Evolutionary conservation across 139 green algal species (phyloP), one percentile per base, ranked within the genome.

Genomic region (Haematococcus sp.): DNA sequence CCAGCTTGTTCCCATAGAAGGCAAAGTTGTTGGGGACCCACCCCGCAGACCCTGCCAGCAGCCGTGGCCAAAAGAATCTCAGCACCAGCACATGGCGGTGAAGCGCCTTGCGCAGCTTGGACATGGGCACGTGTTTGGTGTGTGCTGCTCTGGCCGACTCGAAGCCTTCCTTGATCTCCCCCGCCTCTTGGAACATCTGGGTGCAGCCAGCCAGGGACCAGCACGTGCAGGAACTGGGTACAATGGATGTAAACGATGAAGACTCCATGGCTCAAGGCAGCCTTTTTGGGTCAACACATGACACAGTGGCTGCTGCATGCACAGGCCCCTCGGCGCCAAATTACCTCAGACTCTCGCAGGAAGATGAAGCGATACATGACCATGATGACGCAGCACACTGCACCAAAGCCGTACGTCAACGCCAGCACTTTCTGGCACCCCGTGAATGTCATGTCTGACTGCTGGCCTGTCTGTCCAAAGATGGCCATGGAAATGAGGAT

Each of bases 1-100:
- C 86, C 1, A 94, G 76, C 81, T 94, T 95, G 83, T 92, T 92
- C 44, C 90, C 77, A 25, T 92, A 93, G 73, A 89, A 91, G 55
- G 83, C 79, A 63, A 91, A 88, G 63, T 91, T 77, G 32, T 71
- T 77, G 46, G 44, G n/a, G 17, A 77, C 31, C 72, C 72, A 77
- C 1, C 44, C 46, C 1, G 20, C 28, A 34, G 61, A 71, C 7
- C 43, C 61, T 7, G 66, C 61, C 27, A 65, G 31, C 61, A 58
- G 61, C 16, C 72, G 44, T 5, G 63, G 46, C 64, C 64, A 60
- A 35, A 25, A 71, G 22, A 27, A 28, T 16, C 32, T 17, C 61
- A 28, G 27, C 31, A 31, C 25, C 30, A 68, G 17, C 15, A 68
- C 9, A 17, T 68, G 33, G 20, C 27, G 22, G 5, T 31, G 30